Conservation (phyloP, 139 green algal species). For the Micractinium conductrix region DNA sequence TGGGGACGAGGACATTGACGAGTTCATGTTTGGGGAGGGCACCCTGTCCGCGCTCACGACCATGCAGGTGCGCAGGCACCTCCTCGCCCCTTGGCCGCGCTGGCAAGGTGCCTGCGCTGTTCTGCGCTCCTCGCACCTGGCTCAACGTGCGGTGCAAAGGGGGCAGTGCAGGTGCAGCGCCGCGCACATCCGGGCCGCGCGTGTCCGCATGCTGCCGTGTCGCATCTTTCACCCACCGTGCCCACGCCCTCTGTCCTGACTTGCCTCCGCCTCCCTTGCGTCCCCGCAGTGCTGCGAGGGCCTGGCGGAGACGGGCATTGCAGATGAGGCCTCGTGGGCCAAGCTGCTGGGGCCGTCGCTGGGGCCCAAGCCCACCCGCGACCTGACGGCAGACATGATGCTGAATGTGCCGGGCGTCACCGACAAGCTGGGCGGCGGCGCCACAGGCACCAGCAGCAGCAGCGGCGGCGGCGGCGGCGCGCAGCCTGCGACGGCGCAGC, state of each 20-base stretch:
- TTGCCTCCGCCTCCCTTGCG: too few relatives aligned
- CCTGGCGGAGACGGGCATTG: slow-evolving; percentile 74
- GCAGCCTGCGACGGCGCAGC: not conserved
- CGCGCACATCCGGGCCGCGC: too few relatives aligned
- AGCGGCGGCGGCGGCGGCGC: not conserved
- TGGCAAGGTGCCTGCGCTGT: too few relatives aligned
- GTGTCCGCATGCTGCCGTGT: too few relatives aligned
- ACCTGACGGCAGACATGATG: slow-evolving; percentile 32
- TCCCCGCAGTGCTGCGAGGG: slow-evolving; percentile 61
- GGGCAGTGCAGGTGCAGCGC: too few relatives aligned
- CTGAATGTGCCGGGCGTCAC: slow-evolving; percentile 16
- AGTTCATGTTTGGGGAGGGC: slow-evolving; percentile 61
- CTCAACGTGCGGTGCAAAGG: too few relatives aligned
- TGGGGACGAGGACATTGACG: slow-evolving; percentile 73
- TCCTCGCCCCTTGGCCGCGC: too few relatives aligned
- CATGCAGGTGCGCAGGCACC: slow-evolving; percentile 58
- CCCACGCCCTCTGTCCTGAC: too few relatives aligned
- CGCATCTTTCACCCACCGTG: too few relatives aligned
- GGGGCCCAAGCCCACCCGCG: not conserved
- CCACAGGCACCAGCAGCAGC: not conserved
- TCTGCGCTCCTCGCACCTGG: too few relatives aligned
- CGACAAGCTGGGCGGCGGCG: not conserved
- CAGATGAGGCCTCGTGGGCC: slow-evolving; percentile 71
- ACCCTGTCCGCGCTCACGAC: slow-evolving; percentile 55
- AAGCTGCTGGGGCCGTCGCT: slow-evolving; percentile 61